These are phyloP conservation scores for Colletotrichum sp. DNA, from an alignment of 2,329 filamentous ascomycete genomes.

Conservation along the genomic window DNA sequence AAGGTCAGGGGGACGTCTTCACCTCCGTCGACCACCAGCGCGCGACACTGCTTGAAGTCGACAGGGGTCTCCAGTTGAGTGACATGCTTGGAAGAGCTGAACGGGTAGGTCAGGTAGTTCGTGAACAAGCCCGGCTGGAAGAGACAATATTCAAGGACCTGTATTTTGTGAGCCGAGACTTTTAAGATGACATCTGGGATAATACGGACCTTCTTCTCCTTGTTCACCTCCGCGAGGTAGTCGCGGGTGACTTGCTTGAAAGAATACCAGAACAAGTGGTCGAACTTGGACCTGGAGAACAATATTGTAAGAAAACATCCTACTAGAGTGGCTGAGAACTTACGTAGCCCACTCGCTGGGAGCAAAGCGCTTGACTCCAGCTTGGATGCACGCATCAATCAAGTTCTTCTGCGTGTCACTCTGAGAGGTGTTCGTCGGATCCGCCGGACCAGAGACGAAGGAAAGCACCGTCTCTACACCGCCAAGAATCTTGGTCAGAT, in stretches of 20 bases:
- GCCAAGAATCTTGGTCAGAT: constrained; percentile 40
- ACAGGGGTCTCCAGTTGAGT: constrained; percentile 40
- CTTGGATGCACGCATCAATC: constrained; percentile 63
- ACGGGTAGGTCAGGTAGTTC: constrained; percentile 59
- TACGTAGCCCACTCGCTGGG: constrained; percentile 63
- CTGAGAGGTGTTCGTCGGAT: constrained; percentile 45
- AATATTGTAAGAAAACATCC: neutral
- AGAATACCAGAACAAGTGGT: constrained; percentile 51
- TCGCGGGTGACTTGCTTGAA: constrained; percentile 54
- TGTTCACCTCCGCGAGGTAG: constrained; percentile 58
- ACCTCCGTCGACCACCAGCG: constrained; percentile 44
- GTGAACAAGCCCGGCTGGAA: constrained; percentile 62
- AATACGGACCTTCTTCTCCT: constrained; percentile 41
- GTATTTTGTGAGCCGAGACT: neutral
- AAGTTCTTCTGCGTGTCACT: constrained; percentile 55
- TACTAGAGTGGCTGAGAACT: neutral
- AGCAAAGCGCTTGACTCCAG: constrained; percentile 66
- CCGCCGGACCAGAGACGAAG: constrained; percentile 41
- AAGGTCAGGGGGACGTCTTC: constrained; percentile 48
- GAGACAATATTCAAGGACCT: constrained; percentile 61
- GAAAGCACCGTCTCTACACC: constrained; percentile 60
- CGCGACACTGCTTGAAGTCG: constrained; percentile 45
- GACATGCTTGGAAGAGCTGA: constrained; percentile 50
- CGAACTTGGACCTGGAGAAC: constrained; percentile 21
- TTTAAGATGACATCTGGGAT: rapidly evolving